phyloP scores from a whole-genome alignment of 768 basidiomycete species.

The Russula olivacea region DNA sequence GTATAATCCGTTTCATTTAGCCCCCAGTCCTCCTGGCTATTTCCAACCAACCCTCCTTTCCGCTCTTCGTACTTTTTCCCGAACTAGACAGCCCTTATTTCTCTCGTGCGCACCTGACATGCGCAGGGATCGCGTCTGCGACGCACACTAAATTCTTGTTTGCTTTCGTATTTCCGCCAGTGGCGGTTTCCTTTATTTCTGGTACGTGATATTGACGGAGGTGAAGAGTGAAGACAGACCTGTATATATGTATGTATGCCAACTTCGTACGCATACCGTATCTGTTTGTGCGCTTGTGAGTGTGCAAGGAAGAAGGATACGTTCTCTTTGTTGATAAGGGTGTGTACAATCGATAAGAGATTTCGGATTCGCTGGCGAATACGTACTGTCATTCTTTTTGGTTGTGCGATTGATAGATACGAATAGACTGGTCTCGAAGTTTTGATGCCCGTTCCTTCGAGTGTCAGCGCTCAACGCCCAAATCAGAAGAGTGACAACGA shows the following conservation, averaged over 20 bases:
- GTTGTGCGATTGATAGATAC: neutral
- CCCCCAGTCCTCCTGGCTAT: neutral
- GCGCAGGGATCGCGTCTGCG: neutral
- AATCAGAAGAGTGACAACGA: neutral
- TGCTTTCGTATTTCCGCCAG: neutral
- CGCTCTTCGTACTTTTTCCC: neutral
- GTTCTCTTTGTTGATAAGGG: neutral
- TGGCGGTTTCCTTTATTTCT: neutral
- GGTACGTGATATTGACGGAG: constrained; percentile 3
- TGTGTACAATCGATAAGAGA: neutral
- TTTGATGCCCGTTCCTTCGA: neutral
- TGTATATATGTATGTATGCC: constrained; percentile 1
- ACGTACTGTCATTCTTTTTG: neutral
- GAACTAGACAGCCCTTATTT: neutral
- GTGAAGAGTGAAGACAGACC: neutral
- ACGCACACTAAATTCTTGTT: neutral
- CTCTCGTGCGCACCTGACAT: neutral
- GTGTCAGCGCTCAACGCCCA: neutral
- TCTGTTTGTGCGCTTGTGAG: neutral
- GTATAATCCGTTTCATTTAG: neutral
- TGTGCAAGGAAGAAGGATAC: neutral
- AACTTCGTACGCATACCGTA: neutral
- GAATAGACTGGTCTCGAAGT: neutral
- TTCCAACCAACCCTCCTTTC: neutral
- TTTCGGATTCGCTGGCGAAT: neutral